Base-by-base conservation (phyloP, 202 grass and related monocot genomes). In the Hordeum pubiflorum region DNA sequence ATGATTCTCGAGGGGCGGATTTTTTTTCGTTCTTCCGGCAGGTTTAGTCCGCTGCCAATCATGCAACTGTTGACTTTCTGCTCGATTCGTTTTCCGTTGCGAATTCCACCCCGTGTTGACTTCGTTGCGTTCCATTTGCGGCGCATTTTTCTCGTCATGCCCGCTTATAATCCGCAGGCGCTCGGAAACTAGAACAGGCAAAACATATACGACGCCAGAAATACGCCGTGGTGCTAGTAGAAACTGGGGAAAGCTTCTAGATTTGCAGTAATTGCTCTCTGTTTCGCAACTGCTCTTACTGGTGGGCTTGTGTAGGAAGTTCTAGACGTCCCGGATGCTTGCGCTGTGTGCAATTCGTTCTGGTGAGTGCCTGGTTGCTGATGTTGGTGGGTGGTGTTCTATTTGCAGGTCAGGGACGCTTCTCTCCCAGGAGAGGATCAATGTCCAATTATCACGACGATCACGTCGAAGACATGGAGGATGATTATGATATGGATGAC, bases 401-500 rank as follows among this genome's bases (percentile, higher is more conserved):
- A 33, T 65, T 81, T 81, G 21, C 77, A 89, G 87, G 77, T 56
- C 50, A 80, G 63, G 61, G 79, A 48, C 57, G 10, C 21, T 59
- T 67, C 52, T 41, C 32, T 63, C 20, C 31, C 29, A 34, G 59
- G 32, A 33, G 81, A 40, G 77, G 69, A 79, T 29, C 64, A 68
- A 94, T 97, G 94, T 90, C 83, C 12, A 69, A 85, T 31, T 84
- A 97, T 82, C 81, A 86, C 11, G 86, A 72, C 43, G 91, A 87
- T 21, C 68, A 86, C 71, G 58, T 92, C 26, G 91, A 94, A 62
- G 91, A 92, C 54, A 91, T 94, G 87, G 89, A 82, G 37, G 89
- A 94, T 57, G 94, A 97, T 83, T 94, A 94, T 37, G 94, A 97
- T 29, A 89, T 97, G 84, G 88, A 81, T 7, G 89, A 91, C 43